Evolutionary conservation across 208 protist genomes (phyloP).

Genomic region (Acanthamoeba healyi): DNA sequence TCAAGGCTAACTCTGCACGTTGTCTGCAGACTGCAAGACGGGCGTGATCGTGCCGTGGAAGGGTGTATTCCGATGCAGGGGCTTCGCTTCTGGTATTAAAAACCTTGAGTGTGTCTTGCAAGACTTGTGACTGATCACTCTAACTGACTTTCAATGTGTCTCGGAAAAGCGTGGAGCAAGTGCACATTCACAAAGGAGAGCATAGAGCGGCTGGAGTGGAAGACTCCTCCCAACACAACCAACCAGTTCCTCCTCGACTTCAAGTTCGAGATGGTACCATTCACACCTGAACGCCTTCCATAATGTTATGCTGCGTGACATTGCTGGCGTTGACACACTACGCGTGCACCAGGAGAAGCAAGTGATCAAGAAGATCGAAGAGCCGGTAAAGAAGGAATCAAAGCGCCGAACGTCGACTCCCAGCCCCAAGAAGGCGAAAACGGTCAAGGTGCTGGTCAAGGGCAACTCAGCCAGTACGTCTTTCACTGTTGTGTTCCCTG

Average conservation of each 20-base stretch:
- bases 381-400: neutral
- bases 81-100: slow-evolving; percentile 37
- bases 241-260: slow-evolving; percentile 1
- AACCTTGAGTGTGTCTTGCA: no score
- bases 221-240: neutral
- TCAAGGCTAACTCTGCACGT: neutral
- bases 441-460: slow-evolving; percentile 75
- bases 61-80: slow-evolving; percentile 32
- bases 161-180: slow-evolving; percentile 74
- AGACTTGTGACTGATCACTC: no score
- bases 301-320: no score
- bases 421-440: slow-evolving; percentile 43
- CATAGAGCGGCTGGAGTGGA: neutral
- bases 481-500: neutral
- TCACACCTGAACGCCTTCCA: no score
- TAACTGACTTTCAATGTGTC: no score
- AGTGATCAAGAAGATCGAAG: neutral
- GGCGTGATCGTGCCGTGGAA: neutral
- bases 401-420: neutral
- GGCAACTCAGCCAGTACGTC: slow-evolving; percentile 65
- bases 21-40: neutral
- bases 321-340: no score
- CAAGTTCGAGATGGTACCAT: neutral
- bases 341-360: slow-evolving; percentile 56
- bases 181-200: slow-evolving; percentile 11